Base-by-base conservation (phyloP, 768 basidiomycete species). In the Suillus brevipes region DNA sequence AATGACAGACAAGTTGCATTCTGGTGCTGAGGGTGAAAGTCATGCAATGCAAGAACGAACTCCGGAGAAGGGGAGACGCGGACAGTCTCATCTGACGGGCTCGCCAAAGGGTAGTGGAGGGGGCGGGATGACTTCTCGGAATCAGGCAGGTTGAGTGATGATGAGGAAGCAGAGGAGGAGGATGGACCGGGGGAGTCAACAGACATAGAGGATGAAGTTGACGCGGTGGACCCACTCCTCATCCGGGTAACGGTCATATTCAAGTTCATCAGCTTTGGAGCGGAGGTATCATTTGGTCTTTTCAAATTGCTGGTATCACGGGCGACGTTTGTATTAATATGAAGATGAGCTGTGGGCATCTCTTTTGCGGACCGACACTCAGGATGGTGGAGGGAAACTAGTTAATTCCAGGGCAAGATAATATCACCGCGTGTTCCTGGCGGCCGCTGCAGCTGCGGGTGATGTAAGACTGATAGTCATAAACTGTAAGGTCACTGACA, bases 11-110 rank as follows among this genome's bases (percentile, higher is more conserved):
- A 97, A 10, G 91, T 93, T 10, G 88, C 85, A 70, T 84, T 88
- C 65, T 85, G 84, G 42, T 87, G 83, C 37, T 89, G 84, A 34
- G 92, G 91, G 28, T 79, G 72, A 71, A 95, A 99, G 75, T 97
- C 95, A 74, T 99, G 95, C 83, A 97, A 90, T 4, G 97, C 95
- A 28, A 94, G 80, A 6, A 96, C 95, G 75, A 89, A 94, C 73
- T 93, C 92, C 20, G 85, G 77, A 38, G 73, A 78, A 43, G 72
- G 64, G 1, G 73, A 25, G 3, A 81, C 70, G 42, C 81, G 82
- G 60, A 83, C 77, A 28, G 84, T 83, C 61, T 87, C 84, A 31
- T 87, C 86, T 52, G 73, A 72, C 6, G 85, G 81, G 57, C 78
- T 85, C 18, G 78, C 55, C 7, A 42, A 64, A 40, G 68, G 61